A percentile compares a stretch with the other conserved stretches of the same genome.
These are phyloP conservation scores for Cladosporium cucumerinum DNA, from an alignment of 2,329 filamentous ascomycete species.

Conservation along the genomic window DNA sequence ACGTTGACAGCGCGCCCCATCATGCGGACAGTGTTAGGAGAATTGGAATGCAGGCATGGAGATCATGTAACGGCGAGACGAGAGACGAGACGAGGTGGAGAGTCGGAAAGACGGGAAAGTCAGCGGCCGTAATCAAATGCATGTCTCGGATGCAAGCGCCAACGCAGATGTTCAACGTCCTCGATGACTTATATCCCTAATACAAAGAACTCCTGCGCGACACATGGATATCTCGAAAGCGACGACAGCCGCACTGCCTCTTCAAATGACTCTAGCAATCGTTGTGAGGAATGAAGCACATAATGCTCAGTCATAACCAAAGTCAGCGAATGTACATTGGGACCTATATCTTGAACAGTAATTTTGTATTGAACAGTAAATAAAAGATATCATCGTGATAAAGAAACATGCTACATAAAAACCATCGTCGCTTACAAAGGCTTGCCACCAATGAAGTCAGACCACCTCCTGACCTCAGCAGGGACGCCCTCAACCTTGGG, in stretches of 20 bases:
- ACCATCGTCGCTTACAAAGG: slow-evolving; percentile 54
- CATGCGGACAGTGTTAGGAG: not conserved
- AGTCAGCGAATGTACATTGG: too few relatives aligned
- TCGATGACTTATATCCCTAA: not conserved
- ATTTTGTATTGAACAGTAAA: slow-evolving; percentile 1
- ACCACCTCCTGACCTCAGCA: slow-evolving; percentile 88
- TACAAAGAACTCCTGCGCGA: too few relatives aligned
- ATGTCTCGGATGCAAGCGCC: slow-evolving; percentile 9
- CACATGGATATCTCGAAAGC: not conserved
- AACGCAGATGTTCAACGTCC: not conserved
- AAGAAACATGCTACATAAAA: slow-evolving; percentile 2
- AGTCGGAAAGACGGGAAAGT: slow-evolving; percentile 2
- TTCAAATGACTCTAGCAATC: not conserved
- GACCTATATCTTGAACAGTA: not conserved
- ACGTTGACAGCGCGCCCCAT: slow-evolving; percentile 5
- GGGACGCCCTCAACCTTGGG: slow-evolving; percentile 86
- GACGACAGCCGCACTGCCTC: not conserved
- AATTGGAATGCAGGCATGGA: slow-evolving; percentile 10
- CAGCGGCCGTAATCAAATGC: not conserved
- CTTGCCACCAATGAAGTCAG: slow-evolving; percentile 88
- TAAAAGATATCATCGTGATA: not conserved
- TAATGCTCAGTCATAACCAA: too few relatives aligned
- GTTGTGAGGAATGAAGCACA: not conserved
- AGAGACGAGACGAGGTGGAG: slow-evolving; percentile 5
- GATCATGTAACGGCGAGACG: slow-evolving; percentile 3